Evolutionary conservation across 257 asterid species (phyloP).

Genomic region (Eucommia ulmoides): DNA sequence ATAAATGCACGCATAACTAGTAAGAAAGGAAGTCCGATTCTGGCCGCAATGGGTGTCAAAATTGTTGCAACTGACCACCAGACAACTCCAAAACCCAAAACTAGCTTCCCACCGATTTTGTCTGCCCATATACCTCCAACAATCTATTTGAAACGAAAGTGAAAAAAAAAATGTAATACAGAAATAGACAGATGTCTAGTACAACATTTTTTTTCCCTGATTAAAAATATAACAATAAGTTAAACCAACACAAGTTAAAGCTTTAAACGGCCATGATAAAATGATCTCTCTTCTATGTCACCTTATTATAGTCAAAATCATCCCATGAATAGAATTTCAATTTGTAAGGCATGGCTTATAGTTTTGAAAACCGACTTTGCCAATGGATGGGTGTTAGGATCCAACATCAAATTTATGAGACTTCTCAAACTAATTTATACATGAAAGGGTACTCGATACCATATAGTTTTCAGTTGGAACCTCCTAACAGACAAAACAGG

Average conservation of each 20-base stretch:
- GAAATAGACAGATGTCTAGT: not conserved
- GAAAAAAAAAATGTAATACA: slow-evolving; percentile 3
- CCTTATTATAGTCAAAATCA: no score
- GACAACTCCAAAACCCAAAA: slow-evolving; percentile 93
- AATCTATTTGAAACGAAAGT: slow-evolving; percentile 35
- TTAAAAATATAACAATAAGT: not conserved
- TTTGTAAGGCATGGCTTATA: no score
- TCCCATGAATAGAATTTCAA: no score
- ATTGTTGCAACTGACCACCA: slow-evolving; percentile 99
- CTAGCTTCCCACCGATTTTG: slow-evolving; percentile 86
- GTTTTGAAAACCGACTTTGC: no score
- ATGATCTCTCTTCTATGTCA: no score
- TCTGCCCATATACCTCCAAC: slow-evolving; percentile 99
- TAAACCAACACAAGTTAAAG: not conserved
- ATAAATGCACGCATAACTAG: slow-evolving; percentile 86
- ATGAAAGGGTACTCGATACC: no score
- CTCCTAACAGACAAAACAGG: no score
- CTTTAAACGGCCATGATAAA: no score
- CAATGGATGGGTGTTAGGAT: no score
- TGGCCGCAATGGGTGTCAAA: slow-evolving; percentile 94
- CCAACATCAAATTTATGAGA: no score
- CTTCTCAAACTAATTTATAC: no score
- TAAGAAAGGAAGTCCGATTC: slow-evolving; percentile 76
- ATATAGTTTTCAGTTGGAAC: no score
- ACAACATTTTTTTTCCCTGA: not conserved